Conservation (phyloP, 2,329 filamentous ascomycete genomes). For the Trichophyton schoenleinii region DNA sequence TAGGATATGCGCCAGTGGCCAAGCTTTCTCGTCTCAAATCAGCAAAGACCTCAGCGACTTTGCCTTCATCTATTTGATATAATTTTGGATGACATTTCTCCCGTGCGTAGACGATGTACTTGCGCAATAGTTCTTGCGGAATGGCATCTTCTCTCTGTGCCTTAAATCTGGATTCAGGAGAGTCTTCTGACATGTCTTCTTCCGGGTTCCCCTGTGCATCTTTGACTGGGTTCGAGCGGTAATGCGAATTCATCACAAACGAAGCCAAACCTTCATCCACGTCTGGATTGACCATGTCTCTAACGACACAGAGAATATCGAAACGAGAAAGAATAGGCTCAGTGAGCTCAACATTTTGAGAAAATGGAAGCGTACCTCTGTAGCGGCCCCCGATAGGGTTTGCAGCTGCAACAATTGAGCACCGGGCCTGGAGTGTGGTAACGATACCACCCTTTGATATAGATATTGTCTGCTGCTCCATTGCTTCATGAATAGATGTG, state of each 20-base stretch:
- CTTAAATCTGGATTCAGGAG: constrained; percentile 18
- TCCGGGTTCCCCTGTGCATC: constrained; percentile 35
- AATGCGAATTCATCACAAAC: constrained; percentile 91
- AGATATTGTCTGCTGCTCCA: constrained; percentile 99
- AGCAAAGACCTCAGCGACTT: constrained; percentile 82
- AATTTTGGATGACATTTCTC: constrained; percentile 84
- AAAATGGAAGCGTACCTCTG: constrained; percentile 91
- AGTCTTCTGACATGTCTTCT: constrained; percentile 40
- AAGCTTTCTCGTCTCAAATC: constrained; percentile 91
- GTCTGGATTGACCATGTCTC: constrained; percentile 81
- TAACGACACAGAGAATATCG: constrained; percentile 89
- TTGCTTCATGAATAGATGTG: constrained; percentile 96
- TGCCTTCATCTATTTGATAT: constrained; percentile 96
- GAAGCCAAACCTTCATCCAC: constrained; percentile 89
- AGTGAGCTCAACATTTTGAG: constrained; percentile 89
- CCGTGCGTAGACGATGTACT: constrained; percentile 92
- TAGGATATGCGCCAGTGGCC: constrained; percentile 91
- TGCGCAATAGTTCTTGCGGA: constrained; percentile 76
- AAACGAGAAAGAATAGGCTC: constrained; percentile 97
- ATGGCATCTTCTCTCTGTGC: constrained; percentile 54
- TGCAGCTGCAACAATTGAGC: constrained; percentile 89
- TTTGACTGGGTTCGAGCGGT: constrained; percentile 64
- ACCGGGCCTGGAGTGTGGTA: constrained; percentile 88
- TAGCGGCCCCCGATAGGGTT: constrained; percentile 95
- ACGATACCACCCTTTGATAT: constrained; percentile 98